Conservation (phyloP, 345 rosid species). For the Toxicodendron radicans region DNA sequence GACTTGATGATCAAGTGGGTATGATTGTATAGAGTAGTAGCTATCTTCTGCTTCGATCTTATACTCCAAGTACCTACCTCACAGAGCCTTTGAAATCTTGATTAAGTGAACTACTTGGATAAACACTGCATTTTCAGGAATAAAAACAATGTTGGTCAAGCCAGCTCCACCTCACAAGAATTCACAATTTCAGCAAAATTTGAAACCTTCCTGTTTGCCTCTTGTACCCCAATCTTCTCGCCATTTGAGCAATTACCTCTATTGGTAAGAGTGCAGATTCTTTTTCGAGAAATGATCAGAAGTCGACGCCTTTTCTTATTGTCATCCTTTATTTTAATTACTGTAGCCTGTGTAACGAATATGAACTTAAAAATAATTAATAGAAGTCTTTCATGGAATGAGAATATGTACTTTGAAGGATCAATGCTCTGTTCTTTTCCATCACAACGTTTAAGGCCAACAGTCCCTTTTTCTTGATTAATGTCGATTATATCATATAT, state of each 20-base stretch:
- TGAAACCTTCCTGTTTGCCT: slow-evolving; percentile 43
- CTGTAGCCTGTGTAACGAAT: slow-evolving; percentile 41
- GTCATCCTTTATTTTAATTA: slow-evolving; percentile 17
- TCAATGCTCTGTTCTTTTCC: slow-evolving; percentile 61
- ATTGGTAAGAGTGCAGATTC: slow-evolving; percentile 53
- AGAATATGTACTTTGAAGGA: slow-evolving; percentile 38
- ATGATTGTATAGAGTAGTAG: slow-evolving; percentile 37
- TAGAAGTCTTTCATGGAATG: slow-evolving; percentile 59
- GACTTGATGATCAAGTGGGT: slow-evolving; percentile 53
- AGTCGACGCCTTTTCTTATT: slow-evolving; percentile 46
- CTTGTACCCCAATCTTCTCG: slow-evolving; percentile 51
- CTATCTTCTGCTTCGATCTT: slow-evolving; percentile 60
- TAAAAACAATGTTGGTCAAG: slow-evolving; percentile 71
- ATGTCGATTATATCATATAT: slow-evolving; percentile 46
- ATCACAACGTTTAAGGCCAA: slow-evolving; percentile 56
- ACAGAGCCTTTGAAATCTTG: slow-evolving; percentile 55
- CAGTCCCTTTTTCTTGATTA: slow-evolving; percentile 42
- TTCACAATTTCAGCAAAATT: slow-evolving; percentile 49
- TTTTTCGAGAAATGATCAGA: slow-evolving; percentile 52
- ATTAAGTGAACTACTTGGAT: slow-evolving; percentile 67
- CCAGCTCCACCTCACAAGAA: slow-evolving; percentile 93
- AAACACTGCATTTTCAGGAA: slow-evolving; percentile 73
- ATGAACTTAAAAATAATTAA: slow-evolving; percentile 44
- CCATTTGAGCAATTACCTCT: slow-evolving; percentile 37
- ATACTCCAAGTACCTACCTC: too few species aligned